phyloP scores from a whole-genome alignment of 2,329 filamentous ascomycete genomes.

The Hypocreales sp. region DNA sequence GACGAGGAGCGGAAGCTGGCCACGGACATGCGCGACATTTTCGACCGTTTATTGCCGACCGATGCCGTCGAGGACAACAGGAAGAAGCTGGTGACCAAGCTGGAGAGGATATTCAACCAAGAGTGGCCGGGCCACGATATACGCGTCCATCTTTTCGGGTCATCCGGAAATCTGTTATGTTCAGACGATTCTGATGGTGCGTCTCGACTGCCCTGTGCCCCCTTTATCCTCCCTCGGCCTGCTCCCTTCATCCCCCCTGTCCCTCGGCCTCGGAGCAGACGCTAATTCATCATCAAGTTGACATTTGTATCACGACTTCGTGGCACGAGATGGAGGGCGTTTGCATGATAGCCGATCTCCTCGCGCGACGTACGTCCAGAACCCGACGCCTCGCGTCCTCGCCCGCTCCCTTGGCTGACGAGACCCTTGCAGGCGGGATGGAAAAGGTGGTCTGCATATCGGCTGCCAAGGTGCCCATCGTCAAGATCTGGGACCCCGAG shows the following conservation, averaged over 20 bases:
- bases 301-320: constrained; percentile 90
- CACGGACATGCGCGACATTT: constrained; percentile 72
- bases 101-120: constrained; percentile 75
- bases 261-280: no score
- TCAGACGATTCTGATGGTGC: constrained; percentile 91
- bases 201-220: constrained; percentile 22
- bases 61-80: constrained; percentile 63
- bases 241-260: no score
- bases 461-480: constrained; percentile 91
- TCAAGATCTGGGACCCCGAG: constrained; percentile 97
- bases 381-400: not conserved
- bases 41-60: constrained; percentile 71
- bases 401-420: constrained; percentile 15
- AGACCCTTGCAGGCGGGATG: constrained; percentile 63
- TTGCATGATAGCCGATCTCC: constrained; percentile 74
- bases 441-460: constrained; percentile 89
- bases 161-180: constrained; percentile 86
- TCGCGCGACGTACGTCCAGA: constrained; percentile 67
- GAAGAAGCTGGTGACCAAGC: constrained; percentile 63
- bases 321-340: constrained; percentile 80
- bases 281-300: no score
- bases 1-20: constrained; percentile 64
- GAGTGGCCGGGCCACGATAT: constrained; percentile 89
- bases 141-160: constrained; percentile 89
- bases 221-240: no score